Conservation (phyloP, 108 stramenopile genomes). For the Cyclotella kingstonii region DNA sequence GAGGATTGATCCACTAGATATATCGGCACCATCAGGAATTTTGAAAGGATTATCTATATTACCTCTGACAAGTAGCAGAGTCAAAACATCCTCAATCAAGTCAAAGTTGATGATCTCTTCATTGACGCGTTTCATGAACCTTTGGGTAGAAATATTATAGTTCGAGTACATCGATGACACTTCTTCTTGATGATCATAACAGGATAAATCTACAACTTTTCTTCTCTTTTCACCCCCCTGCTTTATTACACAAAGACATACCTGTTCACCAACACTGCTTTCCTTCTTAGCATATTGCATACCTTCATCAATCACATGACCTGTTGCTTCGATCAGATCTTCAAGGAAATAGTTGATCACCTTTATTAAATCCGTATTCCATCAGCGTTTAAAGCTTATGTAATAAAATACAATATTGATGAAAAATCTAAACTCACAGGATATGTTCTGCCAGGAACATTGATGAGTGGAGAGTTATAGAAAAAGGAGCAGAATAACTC, state of each 20-base stretch:
- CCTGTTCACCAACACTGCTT: slow-evolving; percentile 26
- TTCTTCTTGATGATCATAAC: slow-evolving; percentile 18
- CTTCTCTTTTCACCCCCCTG: slow-evolving; percentile 65
- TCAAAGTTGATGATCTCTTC: slow-evolving; percentile 74
- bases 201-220: slow-evolving; percentile 53
- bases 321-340: slow-evolving; percentile 82
- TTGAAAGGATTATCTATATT: slow-evolving; percentile 23
- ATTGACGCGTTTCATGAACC: slow-evolving; percentile 72
- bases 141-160: slow-evolving; percentile 63
- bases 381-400: background rate
- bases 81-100: slow-evolving; percentile 70
- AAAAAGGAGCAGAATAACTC: slow-evolving; percentile 76
- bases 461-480: slow-evolving; percentile 65
- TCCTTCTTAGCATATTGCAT: slow-evolving; percentile 62
- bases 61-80: slow-evolving; percentile 47
- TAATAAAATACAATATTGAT: background rate
- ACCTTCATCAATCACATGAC: slow-evolving; percentile 76
- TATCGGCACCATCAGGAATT: slow-evolving; percentile 48
- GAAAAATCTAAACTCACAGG: slow-evolving; percentile 1
- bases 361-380: slow-evolving; percentile 41
- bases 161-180: slow-evolving; percentile 56
- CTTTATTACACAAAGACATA: slow-evolving; percentile 54
- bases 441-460: slow-evolving; percentile 82
- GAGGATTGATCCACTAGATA: slow-evolving; percentile 68
- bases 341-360: slow-evolving; percentile 68